A percentile compares a stretch with the other conserved stretches of the same genome.
Conservation (phyloP, 306 rosid species). For the Cucurbita moschata region DNA sequence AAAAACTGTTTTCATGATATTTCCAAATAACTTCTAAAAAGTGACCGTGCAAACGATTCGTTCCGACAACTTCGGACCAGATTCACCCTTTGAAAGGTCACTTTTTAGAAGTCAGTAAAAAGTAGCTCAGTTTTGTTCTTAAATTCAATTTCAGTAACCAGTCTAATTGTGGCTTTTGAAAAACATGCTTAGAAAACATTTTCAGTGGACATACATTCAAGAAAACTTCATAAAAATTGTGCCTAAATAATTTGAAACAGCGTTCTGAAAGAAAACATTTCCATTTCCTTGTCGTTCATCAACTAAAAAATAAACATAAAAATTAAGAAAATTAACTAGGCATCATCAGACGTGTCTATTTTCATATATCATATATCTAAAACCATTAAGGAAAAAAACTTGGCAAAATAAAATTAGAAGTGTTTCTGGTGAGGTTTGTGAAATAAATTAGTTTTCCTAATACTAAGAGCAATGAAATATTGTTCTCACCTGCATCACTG, state of each 20-base stretch:
- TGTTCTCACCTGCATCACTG: slow-evolving; percentile 67
- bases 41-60: background rate
- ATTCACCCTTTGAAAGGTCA: no score
- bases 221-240: background rate
- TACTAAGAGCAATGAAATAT: background rate
- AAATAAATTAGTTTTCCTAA: background rate
- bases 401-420: background rate
- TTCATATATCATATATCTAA: background rate
- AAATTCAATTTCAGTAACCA: background rate
- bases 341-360: background rate
- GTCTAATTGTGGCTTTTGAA: background rate
- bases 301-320: background rate
- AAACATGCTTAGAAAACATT: background rate
- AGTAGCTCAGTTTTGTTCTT: background rate
- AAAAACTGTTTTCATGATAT: background rate
- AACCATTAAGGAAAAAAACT: background rate
- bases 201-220: background rate
- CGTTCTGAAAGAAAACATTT: background rate
- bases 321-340: background rate
- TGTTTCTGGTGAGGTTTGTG: background rate
- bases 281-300: background rate
- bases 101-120: background rate
- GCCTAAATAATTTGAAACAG: background rate
- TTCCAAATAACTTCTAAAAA: background rate
- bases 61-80: no score